phyloP scores from a whole-genome alignment of 2,329 filamentous ascomycete species.

The Fusarium humuli region DNA sequence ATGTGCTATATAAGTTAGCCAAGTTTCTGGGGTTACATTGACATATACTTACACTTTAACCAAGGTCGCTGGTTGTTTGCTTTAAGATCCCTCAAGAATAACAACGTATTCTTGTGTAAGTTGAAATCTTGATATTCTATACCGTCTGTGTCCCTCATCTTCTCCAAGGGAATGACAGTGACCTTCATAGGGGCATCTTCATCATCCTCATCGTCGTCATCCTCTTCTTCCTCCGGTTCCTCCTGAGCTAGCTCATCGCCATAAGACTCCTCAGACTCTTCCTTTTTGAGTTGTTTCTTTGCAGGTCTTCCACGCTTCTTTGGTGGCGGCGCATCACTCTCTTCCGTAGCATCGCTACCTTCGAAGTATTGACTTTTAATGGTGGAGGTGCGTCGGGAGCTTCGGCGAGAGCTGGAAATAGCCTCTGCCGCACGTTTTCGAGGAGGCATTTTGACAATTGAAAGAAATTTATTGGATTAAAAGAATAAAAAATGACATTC shows the following conservation, averaged over 20 bases:
- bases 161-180: constrained; percentile 52
- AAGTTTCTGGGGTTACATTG: not conserved
- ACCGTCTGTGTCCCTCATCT: constrained; percentile 51
- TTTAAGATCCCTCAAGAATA: constrained; percentile 69
- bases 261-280: constrained; percentile 46
- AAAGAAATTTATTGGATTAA: not conserved
- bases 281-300: constrained; percentile 39
- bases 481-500: not conserved
- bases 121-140: constrained; percentile 63
- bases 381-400: constrained; percentile 60
- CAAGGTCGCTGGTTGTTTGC: constrained; percentile 69
- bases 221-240: constrained; percentile 46
- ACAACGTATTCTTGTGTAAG: constrained; percentile 68
- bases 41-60: constrained; percentile 62
- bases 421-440: constrained; percentile 54
- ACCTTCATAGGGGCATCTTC: constrained; percentile 52
- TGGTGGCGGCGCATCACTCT: constrained; percentile 43
- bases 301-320: constrained; percentile 47
- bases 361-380: constrained; percentile 67
- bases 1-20: constrained; percentile 66
- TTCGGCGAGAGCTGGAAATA: constrained; percentile 53
- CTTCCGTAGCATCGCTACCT: constrained; percentile 37
- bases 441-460: constrained; percentile 50
- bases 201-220: constrained; percentile 53
- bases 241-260: constrained; percentile 44